These are phyloP conservation scores for Myxozyma udenii DNA, from an alignment of 805 yeast genomes.

Conservation along the genomic window DNA sequence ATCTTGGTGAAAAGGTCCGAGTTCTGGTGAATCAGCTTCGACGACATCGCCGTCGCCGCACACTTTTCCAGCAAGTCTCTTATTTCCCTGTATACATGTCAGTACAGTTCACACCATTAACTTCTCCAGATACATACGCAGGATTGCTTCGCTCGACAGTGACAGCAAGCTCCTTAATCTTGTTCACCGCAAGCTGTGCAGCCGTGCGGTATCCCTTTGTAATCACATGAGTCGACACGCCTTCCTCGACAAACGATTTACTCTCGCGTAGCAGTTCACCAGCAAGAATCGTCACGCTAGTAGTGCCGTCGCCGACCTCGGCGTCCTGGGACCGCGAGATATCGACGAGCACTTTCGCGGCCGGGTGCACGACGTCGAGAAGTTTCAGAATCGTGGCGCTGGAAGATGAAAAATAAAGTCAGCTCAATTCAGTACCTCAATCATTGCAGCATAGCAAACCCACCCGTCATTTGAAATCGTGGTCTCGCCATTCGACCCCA, in stretches of 20 bases:
- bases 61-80: slow-evolving; percentile 81
- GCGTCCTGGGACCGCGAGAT: slow-evolving; percentile 96
- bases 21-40: slow-evolving; percentile 85
- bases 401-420: too few relatives aligned
- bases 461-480: slow-evolving; percentile 89
- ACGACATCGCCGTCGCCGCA: slow-evolving; percentile 96
- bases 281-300: slow-evolving; percentile 87
- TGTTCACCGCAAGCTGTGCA: slow-evolving; percentile 67
- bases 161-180: slow-evolving; percentile 70
- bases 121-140: slow-evolving; percentile 27
- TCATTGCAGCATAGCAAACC: neutral
- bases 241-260: slow-evolving; percentile 89
- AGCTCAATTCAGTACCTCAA: neutral
- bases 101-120: neutral
- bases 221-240: slow-evolving; percentile 86
- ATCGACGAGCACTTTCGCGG: slow-evolving; percentile 93
- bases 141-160: slow-evolving; percentile 55
- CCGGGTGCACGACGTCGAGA: slow-evolving; percentile 95
- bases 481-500: slow-evolving; percentile 75
- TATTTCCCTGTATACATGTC: slow-evolving; percentile 44
- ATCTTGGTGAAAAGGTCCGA: slow-evolving; percentile 87
- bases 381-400: slow-evolving; percentile 90
- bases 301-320: slow-evolving; percentile 98
- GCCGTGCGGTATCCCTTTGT: slow-evolving; percentile 86
- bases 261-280: slow-evolving; percentile 90